phyloP scores from a whole-genome alignment of 2,329 filamentous ascomycete genomes.

The Tolypocladium sp. region DNA sequence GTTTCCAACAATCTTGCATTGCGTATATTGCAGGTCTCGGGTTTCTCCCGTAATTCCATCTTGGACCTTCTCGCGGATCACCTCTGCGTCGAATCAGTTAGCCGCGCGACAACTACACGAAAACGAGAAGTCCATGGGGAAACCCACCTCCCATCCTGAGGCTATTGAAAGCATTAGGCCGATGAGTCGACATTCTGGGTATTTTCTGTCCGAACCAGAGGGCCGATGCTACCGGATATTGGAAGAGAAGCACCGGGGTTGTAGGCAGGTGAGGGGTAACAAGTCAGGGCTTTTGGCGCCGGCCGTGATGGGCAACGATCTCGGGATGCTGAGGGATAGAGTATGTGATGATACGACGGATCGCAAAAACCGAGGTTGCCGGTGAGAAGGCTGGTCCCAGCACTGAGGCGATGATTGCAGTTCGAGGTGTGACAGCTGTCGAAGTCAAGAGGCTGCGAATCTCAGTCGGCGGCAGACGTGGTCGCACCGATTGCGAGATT shows the following conservation, averaged over 20 bases:
- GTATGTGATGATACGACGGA: slow-evolving; percentile 1
- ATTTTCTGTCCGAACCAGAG: slow-evolving; percentile 14
- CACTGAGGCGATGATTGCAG: not conserved
- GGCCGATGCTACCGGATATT: slow-evolving; percentile 15
- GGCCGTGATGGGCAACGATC: slow-evolving; percentile 27
- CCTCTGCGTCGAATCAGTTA: slow-evolving; percentile 51
- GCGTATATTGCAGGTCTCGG: slow-evolving; percentile 93
- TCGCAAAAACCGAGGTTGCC: slow-evolving; percentile 2
- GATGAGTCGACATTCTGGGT: slow-evolving; percentile 71
- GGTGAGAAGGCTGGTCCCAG: not conserved
- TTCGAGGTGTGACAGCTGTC: not conserved
- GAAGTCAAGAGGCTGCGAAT: not conserved
- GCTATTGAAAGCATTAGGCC: slow-evolving; percentile 77
- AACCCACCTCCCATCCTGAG: slow-evolving; percentile 94
- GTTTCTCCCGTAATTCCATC: slow-evolving; percentile 96
- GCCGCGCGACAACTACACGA: slow-evolving; percentile 8
- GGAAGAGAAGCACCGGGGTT: slow-evolving; percentile 11
- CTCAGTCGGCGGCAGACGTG: not conserved
- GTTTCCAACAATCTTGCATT: slow-evolving; percentile 99
- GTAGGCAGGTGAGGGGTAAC: slow-evolving; percentile 18
- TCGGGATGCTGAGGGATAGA: slow-evolving; percentile 8
- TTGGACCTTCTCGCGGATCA: slow-evolving; percentile 97
- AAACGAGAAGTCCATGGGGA: slow-evolving; percentile 4
- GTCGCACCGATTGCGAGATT: not conserved
- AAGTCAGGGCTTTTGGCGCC: slow-evolving; percentile 15